Evolutionary conservation across 2,329 filamentous ascomycete genomes (phyloP).

Genomic region (Diaporthe australafricana): DNA sequence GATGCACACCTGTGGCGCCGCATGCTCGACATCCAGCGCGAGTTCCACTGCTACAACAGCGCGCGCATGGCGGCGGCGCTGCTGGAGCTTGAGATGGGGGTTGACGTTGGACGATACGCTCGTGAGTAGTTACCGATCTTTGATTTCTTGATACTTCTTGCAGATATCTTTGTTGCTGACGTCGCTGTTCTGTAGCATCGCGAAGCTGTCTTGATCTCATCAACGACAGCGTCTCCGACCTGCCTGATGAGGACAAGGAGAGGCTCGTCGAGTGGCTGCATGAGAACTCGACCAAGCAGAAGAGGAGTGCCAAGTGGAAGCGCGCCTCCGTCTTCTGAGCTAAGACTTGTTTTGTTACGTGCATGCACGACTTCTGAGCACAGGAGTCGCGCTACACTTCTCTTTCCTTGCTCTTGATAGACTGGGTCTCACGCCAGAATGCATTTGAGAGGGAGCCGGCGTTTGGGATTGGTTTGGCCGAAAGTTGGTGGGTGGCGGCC

Average conservation of each 20-base stretch:
- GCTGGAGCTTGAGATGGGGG: slow-evolving; percentile 49
- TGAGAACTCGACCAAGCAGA: slow-evolving; percentile 27
- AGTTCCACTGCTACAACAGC: slow-evolving; percentile 57
- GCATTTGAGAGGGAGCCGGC: neutral
- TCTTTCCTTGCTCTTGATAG: neutral
- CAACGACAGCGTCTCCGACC: slow-evolving; percentile 45
- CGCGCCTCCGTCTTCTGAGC: slow-evolving; percentile 20
- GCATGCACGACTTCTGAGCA: neutral
- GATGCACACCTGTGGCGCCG: slow-evolving; percentile 53
- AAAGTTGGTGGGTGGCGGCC: neutral
- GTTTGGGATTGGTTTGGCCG: slow-evolving; percentile 4
- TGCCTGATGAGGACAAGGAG: slow-evolving; percentile 43
- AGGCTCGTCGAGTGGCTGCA: slow-evolving; percentile 41
- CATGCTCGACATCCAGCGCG: slow-evolving; percentile 55
- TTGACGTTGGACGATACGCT: slow-evolving; percentile 47
- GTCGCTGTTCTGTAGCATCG: slow-evolving; percentile 39
- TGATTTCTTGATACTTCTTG: too few relatives aligned
- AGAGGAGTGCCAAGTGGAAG: slow-evolving; percentile 32
- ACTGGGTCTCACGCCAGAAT: neutral
- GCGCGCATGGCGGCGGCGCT: slow-evolving; percentile 57
- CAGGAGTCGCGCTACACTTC: too few relatives aligned
- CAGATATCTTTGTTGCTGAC: slow-evolving; percentile 3
- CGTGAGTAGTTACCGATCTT: slow-evolving; percentile 47
- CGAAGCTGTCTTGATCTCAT: slow-evolving; percentile 47
- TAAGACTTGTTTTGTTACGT: neutral